These are phyloP conservation scores for Allium fistulosum DNA, from an alignment of 106 monocot genomes.

Conservation along the genomic window DNA sequence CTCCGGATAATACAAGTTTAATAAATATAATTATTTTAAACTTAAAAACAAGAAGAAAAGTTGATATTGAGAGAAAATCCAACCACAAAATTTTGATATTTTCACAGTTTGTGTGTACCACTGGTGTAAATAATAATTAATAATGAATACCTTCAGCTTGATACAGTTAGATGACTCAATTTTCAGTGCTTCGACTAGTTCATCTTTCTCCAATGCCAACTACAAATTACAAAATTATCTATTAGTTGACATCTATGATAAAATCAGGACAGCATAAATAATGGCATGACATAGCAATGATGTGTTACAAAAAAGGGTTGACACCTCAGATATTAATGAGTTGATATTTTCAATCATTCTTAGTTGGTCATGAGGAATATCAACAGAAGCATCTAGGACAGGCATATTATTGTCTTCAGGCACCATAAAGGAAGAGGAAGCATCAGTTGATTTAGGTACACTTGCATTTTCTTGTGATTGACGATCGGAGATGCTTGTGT, in stretches of 20 bases:
- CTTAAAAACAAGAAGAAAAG: no score
- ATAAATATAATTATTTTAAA: no score
- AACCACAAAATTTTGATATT: no score
- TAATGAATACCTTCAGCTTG: slow-evolving; percentile 59
- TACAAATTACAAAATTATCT: slow-evolving; percentile 11
- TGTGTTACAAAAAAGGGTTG: neutral
- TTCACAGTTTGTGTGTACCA: no score
- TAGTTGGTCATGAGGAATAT: slow-evolving; percentile 64
- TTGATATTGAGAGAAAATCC: no score
- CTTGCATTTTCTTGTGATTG: slow-evolving; percentile 8
- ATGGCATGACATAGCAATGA: no score
- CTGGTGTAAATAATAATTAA: no score
- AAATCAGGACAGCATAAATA: no score
- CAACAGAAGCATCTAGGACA: slow-evolving; percentile 22
- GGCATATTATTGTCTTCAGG: slow-evolving; percentile 11
- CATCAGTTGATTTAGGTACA: slow-evolving; percentile 11
- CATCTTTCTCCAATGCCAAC: slow-evolving; percentile 80
- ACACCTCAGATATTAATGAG: slow-evolving; percentile 85
- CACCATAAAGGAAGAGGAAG: slow-evolving; percentile 14
- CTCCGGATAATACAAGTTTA: neutral
- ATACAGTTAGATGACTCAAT: slow-evolving; percentile 61
- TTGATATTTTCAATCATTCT: slow-evolving; percentile 83
- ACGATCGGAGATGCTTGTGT: neutral
- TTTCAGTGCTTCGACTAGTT: slow-evolving; percentile 48
- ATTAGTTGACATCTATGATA: no score